Base-by-base conservation (phyloP, 345 rosid genomes). In the Trapa bicornis region DNA sequence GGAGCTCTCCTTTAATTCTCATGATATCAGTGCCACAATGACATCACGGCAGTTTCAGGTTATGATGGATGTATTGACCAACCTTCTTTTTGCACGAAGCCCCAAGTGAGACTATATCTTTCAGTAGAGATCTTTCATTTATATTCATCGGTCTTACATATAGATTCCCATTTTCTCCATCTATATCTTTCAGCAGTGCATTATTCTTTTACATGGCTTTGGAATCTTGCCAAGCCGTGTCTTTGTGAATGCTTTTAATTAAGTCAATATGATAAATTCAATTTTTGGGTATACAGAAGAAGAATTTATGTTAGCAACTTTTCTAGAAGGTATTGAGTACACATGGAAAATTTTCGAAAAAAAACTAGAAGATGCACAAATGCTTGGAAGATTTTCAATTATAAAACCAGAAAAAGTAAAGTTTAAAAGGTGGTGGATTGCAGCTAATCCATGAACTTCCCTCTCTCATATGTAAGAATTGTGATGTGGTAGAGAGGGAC, bases 21-120 rank as follows among this genome's bases (percentile, higher is more conserved):
- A 67, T 57, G 83, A 87, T 73, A 91, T 94, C 85, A 85, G 82
- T 39, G 97, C 99, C 65, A 77, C 96, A 65, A 94, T 94, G 99
- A 94, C 99, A 22, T 89, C 99, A 71, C 91, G 96, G 47, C 99
- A 94, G 71, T 94, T 91, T 78, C 97, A 91, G 72, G 97, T 94
- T 73, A 91, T 94, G 99, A 76, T 85, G 79, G 96, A 91, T 80
- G 99, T 94, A 72, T 78, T 94, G 88, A 87, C 89, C 38, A 91
- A 91, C 79, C 97, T 94, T 72, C 99, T 94, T 77, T 94, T 94
- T 83, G 97, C 96, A 35, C 85, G 97, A 74, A 93, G 77, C 73
- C 99, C 99, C 84, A 94, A 89, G 99, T 94, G 74, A 87, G 96
- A 67, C 68, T 73, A 53, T 50, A 39, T 22, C 56, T 52, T 63